Percentiles rank a stretch among this genome's conserved stretches.
Conservation (phyloP, 768 basidiomycete genomes). For the Kwoniella botswanensis region DNA sequence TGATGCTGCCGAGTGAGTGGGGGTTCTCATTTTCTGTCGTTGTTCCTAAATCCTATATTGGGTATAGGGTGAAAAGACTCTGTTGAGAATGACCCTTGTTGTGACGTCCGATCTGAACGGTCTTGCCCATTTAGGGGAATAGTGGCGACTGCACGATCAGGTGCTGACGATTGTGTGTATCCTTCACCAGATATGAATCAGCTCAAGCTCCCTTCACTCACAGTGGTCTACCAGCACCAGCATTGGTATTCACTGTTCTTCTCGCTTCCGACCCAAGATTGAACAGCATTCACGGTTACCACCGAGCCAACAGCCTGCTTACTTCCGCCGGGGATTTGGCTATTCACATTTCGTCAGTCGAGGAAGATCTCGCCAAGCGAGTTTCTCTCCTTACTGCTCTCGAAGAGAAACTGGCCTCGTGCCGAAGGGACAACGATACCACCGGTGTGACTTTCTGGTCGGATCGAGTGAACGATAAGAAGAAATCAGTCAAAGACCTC, state of each 20-base stretch:
- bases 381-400: slow-evolving; percentile 40
- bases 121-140: not conserved
- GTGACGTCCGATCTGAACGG: not conserved
- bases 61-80: not conserved
- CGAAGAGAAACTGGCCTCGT: slow-evolving; percentile 34
- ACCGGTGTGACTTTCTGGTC: slow-evolving; percentile 45
- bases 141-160: not conserved
- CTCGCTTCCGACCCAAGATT: slow-evolving; percentile 53
- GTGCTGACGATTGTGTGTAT: not conserved
- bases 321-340: slow-evolving; percentile 27
- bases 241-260: slow-evolving; percentile 53
- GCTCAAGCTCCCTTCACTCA: slow-evolving; percentile 43
- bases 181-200: slow-evolving; percentile 46
- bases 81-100: not conserved
- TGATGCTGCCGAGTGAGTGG: slow-evolving; percentile 51
- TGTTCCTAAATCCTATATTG: not conserved
- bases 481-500: slow-evolving; percentile 25
- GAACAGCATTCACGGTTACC: slow-evolving; percentile 47
- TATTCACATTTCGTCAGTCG: slow-evolving; percentile 23
- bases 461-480: slow-evolving; percentile 43
- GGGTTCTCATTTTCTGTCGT: not conserved
- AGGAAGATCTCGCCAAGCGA: slow-evolving; percentile 33
- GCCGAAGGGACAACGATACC: slow-evolving; percentile 28
- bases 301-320: slow-evolving; percentile 42
- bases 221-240: slow-evolving; percentile 41